phyloP scores from a whole-genome alignment of 1,139 yeast species.

The Yamadazyma siamensis region DNA sequence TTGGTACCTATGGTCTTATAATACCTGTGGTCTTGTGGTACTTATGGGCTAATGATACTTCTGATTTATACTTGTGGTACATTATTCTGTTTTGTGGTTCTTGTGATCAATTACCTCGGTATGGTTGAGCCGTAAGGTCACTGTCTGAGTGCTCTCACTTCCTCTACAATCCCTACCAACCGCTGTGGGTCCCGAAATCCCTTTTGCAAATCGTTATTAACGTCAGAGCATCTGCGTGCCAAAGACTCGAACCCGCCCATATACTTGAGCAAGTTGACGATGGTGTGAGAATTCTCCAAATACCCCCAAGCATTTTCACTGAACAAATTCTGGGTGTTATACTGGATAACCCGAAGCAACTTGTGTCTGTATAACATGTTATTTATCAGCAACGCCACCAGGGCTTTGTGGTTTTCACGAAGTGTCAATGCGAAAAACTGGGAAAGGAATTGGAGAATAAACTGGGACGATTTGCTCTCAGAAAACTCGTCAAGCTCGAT shows the following conservation, averaged over 20 bases:
- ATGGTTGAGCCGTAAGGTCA: no score
- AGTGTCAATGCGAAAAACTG: slow-evolving; percentile 36
- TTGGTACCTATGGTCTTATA: no score
- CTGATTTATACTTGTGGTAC: no score
- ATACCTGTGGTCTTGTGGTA: no score
- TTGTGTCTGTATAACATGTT: slow-evolving; percentile 33
- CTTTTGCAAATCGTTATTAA: no score
- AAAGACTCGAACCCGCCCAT: slow-evolving; percentile 10
- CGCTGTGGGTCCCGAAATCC: no score
- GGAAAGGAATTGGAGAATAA: slow-evolving; percentile 40
- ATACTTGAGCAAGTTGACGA: slow-evolving; percentile 21
- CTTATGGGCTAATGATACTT: no score
- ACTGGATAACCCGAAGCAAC: slow-evolving; percentile 33
- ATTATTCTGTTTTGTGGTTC: no score
- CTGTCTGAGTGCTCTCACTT: no score
- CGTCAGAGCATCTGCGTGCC: no score
- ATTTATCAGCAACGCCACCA: slow-evolving; percentile 13
- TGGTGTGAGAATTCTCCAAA: slow-evolving; percentile 28
- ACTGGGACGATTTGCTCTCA: slow-evolving; percentile 35
- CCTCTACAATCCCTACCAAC: no score
- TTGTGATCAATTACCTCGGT: no score
- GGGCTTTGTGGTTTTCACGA: slow-evolving; percentile 15
- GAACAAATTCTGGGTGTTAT: slow-evolving; percentile 21
- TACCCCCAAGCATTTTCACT: slow-evolving; percentile 18
- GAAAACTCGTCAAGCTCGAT: slow-evolving; percentile 43